Conservation (phyloP, 2,329 filamentous ascomycete species). For the Aureobasidium sp. region DNA sequence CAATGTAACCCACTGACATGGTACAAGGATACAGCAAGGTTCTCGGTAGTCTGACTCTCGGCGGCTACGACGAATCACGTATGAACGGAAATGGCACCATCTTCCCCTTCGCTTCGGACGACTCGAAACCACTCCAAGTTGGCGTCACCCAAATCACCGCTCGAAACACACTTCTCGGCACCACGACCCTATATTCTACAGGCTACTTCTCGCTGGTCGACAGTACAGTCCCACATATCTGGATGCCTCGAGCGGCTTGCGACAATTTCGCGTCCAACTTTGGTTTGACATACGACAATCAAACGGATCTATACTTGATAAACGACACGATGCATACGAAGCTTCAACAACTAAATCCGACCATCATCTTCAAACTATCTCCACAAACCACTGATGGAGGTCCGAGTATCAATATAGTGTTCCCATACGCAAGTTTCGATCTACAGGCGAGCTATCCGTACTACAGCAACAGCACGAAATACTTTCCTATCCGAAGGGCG, state of each 20-base stretch:
- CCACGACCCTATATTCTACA: slow-evolving; percentile 31
- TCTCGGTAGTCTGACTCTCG: slow-evolving; percentile 51
- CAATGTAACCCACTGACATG: slow-evolving; percentile 17
- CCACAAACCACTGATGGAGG: slow-evolving; percentile 29
- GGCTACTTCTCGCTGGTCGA: slow-evolving; percentile 39
- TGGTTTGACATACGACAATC: slow-evolving; percentile 29
- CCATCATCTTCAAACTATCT: slow-evolving; percentile 36
- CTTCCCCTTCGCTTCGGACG: slow-evolving; percentile 50
- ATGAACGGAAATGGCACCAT: slow-evolving; percentile 52
- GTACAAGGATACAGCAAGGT: slow-evolving; percentile 29
- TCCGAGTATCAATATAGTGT: slow-evolving; percentile 34
- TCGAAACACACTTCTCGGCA: slow-evolving; percentile 23
- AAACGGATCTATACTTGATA: slow-evolving; percentile 30
- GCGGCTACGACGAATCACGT: slow-evolving; percentile 59
- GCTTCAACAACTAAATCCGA: slow-evolving; percentile 32
- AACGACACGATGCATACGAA: slow-evolving; percentile 29
- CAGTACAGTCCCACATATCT: slow-evolving; percentile 32
- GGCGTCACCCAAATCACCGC: slow-evolving; percentile 42
- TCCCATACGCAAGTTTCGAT: slow-evolving; percentile 44
- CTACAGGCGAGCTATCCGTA: slow-evolving; percentile 40
- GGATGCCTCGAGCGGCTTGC: slow-evolving; percentile 31
- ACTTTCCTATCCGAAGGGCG: slow-evolving; percentile 58
- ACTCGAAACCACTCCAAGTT: slow-evolving; percentile 50
- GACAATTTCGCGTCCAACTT: slow-evolving; percentile 30
- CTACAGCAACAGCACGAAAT: slow-evolving; percentile 53